Base-by-base conservation (phyloP, 108 stramenopile species). In the Fragilariopsis cylindrus region DNA sequence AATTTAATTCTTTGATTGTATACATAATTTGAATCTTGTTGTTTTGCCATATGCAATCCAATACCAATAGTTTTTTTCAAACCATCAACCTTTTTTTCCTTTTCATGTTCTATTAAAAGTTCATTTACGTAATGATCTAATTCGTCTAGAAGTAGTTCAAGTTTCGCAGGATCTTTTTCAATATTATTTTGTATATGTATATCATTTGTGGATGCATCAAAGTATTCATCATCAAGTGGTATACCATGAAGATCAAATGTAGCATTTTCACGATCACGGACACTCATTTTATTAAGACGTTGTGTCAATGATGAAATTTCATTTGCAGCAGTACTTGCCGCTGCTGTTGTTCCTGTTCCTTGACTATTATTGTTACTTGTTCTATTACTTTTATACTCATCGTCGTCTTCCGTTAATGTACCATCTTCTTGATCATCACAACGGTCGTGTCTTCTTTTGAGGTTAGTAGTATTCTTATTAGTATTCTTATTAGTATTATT, bases 1-100 rank as follows among this genome's bases (percentile, higher is more conserved):
- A 82, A 82, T 60, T 58, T 73, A 49, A 73, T 73, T 41, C 72
- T 41, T 47, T 68, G 49, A 39, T 41, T 13, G 19, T 39, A 48
- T 3, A 68, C 67, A 48, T 68, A 68, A 7, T 41, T 44, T 15
- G 62, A 44, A 43, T 43, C 16, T 63, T 63, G 62, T 43, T 63
- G 62, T 9, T 44, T 42, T 9, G 62, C 62, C 8, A 63, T 41
- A 30, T 9, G 16, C 16, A 16, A 9, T 60, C 16, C n/a, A 16
- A 60, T 60, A 30, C n/a, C 21, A 30, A 18, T 12, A 60, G 58
- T 60, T 16, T 21, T 12, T 3, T 8, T 8, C 8, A 16, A 8
- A 9, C 58, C 58, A 60, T 60, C 16, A 18, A 12, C 58, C 16
- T 60, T 21, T 47, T 65, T 42, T 18, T 65, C 43, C 46, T 48